Evolutionary conservation across 2,329 filamentous ascomycete genomes (phyloP).

Genomic region (Catunica adiposa): DNA sequence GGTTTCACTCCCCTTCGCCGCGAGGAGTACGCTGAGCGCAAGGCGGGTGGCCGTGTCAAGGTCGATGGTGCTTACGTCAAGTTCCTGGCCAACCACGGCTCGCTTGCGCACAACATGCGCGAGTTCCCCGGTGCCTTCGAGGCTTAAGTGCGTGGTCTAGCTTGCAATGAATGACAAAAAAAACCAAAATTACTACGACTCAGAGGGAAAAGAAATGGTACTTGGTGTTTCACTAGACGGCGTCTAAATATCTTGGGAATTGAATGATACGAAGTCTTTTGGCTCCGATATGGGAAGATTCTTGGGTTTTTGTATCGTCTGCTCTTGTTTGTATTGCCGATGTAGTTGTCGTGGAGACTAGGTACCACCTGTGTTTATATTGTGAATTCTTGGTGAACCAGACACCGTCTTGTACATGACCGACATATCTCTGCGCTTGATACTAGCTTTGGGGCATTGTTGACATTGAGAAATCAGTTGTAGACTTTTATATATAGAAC

Average conservation of each 20-base stretch:
- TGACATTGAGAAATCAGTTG: background rate
- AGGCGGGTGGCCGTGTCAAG: slow-evolving; percentile 83
- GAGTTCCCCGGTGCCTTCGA: slow-evolving; percentile 88
- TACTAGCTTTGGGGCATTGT: background rate
- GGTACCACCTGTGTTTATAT: background rate
- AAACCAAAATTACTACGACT: slow-evolving; percentile 12
- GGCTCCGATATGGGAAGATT: slow-evolving; percentile 1
- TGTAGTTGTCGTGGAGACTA: background rate
- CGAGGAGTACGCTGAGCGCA: slow-evolving; percentile 93
- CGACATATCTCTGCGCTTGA: background rate
- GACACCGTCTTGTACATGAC: background rate
- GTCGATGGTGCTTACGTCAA: slow-evolving; percentile 98
- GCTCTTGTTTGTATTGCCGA: background rate
- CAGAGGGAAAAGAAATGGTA: slow-evolving; percentile 4
- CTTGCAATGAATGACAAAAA: slow-evolving; percentile 15
- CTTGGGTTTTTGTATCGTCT: background rate
- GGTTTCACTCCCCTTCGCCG: slow-evolving; percentile 97
- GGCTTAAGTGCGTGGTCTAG: slow-evolving; percentile 28
- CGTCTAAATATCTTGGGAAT: slow-evolving; percentile 7
- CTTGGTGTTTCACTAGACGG: slow-evolving; percentile 5
- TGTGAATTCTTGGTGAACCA: background rate
- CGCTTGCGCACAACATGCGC: slow-evolving; percentile 71
- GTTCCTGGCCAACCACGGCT: slow-evolving; percentile 92
- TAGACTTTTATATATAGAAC: background rate
- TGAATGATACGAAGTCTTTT: slow-evolving; percentile 1